Conservation (phyloP, 148 eudicot species). For the Polygonum aviculare region DNA sequence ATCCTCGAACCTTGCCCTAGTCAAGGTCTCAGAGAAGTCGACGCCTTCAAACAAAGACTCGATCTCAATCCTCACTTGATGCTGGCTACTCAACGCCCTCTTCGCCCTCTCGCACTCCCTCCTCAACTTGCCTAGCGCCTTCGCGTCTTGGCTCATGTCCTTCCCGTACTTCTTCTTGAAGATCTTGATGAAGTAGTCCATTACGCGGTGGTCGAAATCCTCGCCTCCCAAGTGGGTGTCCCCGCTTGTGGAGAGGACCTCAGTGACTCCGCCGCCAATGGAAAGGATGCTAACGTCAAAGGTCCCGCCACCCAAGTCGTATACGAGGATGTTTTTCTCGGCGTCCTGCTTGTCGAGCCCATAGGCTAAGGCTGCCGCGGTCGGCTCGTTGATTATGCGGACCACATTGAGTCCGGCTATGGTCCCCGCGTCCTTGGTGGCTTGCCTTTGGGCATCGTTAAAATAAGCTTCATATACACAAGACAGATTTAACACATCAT, state of each 20-base stretch:
- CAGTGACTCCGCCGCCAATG: background rate
- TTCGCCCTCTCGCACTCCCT: conserved; percentile 1
- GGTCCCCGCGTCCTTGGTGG: conserved; percentile 8
- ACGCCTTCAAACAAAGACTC: conserved; percentile 4
- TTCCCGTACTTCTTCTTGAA: conserved; percentile 6
- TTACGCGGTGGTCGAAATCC: conserved; percentile 2
- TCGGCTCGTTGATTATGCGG: conserved; percentile 1
- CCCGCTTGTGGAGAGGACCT: background rate
- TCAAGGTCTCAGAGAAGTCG: conserved; percentile 5
- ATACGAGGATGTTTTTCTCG: background rate
- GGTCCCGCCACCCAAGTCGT: background rate
- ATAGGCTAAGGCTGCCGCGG: background rate
- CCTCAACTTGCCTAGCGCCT: background rate
- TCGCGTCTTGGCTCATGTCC: background rate
- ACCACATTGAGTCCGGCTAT: background rate
- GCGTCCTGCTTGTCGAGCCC: background rate
- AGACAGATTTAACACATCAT: background rate
- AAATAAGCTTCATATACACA: background rate
- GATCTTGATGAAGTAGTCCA: background rate
- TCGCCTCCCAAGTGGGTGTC: conserved; percentile 8
- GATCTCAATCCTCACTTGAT: conserved; percentile 1
- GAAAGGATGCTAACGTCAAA: background rate
- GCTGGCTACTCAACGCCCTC: background rate
- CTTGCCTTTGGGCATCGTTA: conserved; percentile 7
- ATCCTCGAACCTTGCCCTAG: background rate